Percentiles rank a stretch among this genome's conserved stretches.
Evolutionary conservation across 228 moss, liverwort and hornwort species (phyloP).

Genomic region (Sphagnum fallax): DNA sequence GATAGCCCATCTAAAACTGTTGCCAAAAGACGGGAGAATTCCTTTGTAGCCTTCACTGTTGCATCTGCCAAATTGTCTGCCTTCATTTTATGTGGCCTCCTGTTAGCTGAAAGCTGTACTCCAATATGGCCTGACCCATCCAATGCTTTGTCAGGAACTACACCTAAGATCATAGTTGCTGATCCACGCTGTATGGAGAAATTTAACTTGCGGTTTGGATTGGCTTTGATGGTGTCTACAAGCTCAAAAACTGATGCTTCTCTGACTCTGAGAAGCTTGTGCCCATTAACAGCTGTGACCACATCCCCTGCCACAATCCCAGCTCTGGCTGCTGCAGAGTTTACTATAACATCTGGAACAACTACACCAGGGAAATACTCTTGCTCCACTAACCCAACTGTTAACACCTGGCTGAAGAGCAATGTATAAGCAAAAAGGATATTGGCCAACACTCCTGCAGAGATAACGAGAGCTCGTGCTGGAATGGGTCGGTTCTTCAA

Average conservation of each 20-base stretch:
- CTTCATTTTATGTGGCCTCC: conserved; percentile 66
- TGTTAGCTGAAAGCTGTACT: conserved; percentile 86
- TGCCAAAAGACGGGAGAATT: conserved; percentile 49
- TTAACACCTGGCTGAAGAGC: conserved; percentile 67
- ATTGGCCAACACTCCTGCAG: conserved; percentile 91
- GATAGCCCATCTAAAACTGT: conserved; percentile 67
- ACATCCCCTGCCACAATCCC: conserved; percentile 76
- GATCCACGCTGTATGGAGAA: conserved; percentile 52
- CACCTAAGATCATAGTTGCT: conserved; percentile 38
- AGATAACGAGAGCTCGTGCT: conserved; percentile 78
- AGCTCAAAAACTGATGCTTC: conserved; percentile 75
- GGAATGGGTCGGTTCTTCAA: conserved; percentile 80
- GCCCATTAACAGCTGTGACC: conserved; percentile 60
- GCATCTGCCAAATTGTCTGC: conserved; percentile 55
- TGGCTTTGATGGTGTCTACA: conserved; percentile 81
- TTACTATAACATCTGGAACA: conserved; percentile 72
- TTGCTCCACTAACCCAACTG: conserved; percentile 82
- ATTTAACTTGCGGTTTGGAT: conserved; percentile 39
- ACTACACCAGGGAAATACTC: conserved; percentile 75
- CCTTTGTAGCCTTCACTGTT: conserved; percentile 32
- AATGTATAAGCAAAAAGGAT: conserved; percentile 75
- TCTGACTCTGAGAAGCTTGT: conserved; percentile 35
- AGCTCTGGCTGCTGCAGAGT: conserved; percentile 69
- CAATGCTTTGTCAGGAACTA: conserved; percentile 59
- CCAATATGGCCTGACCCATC: conserved; percentile 94